A percentile compares a stretch with the other conserved stretches of the same genome.
Evolutionary conservation across 495 filamentous ascomycete species (phyloP).

Genomic region (Tetracladium marchalianum): DNA sequence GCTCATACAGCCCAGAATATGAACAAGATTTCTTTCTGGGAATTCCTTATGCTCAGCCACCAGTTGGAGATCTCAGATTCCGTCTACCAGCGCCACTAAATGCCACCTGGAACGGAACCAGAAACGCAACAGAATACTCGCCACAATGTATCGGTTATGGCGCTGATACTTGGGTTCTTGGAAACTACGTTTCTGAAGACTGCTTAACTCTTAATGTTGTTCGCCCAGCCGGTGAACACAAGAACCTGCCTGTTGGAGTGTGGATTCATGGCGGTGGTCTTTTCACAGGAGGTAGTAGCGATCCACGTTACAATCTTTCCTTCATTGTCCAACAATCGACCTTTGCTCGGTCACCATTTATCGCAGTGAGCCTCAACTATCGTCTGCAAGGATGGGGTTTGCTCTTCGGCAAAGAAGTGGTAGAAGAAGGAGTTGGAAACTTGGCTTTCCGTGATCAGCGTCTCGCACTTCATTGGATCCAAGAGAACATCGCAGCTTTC

Average conservation of each 20-base stretch:
- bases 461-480: constrained; percentile 51
- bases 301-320: constrained; percentile 35
- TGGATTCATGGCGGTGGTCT: constrained; percentile 65
- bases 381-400: constrained; percentile 46
- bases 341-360: constrained; percentile 46
- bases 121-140: constrained; percentile 10
- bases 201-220: constrained; percentile 57
- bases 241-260: constrained; percentile 48
- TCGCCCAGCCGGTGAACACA: constrained; percentile 36
- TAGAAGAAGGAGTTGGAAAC: constrained; percentile 39
- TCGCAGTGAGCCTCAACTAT: constrained; percentile 53
- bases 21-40: constrained; percentile 45
- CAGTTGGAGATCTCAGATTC: constrained; percentile 12
- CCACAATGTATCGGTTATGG: constrained; percentile 17
- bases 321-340: constrained; percentile 42
- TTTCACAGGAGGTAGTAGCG: constrained; percentile 44
- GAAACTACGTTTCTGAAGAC: constrained; percentile 35
- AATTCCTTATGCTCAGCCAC: constrained; percentile 33
- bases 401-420: constrained; percentile 29
- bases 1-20: constrained; percentile 28
- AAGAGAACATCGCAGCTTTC: constrained; percentile 46
- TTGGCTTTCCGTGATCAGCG: constrained; percentile 49
- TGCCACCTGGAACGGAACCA: constrained; percentile 4
- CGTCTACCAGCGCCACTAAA: constrained; percentile 10
- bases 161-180: constrained; percentile 8